A percentile compares a stretch with the other conserved stretches of the same genome.
These are phyloP conservation scores for Hypoxylon trugodes DNA, from an alignment of 495 filamentous ascomycete genomes.

Conservation along the genomic window DNA sequence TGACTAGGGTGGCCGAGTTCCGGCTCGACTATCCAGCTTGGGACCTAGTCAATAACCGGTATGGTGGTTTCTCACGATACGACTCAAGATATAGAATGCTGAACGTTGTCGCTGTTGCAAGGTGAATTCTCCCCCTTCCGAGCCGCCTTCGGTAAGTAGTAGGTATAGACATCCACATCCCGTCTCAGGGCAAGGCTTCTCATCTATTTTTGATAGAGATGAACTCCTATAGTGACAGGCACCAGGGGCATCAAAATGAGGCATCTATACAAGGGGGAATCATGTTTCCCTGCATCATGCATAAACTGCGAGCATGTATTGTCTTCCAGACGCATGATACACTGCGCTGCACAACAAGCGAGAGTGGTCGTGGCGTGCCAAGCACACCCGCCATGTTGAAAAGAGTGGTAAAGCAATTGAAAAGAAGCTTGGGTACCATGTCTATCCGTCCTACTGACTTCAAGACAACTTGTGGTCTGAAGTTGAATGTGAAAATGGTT, in stretches of 20 bases:
- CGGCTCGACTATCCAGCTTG: conserved; percentile 35
- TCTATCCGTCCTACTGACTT: conserved; percentile 1
- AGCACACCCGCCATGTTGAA: conserved; percentile 21
- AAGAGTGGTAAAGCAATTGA: conserved; percentile 25
- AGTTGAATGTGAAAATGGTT: not conserved
- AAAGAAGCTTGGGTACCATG: conserved; percentile 22
- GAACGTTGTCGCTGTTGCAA: not conserved
- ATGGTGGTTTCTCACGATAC: conserved; percentile 9
- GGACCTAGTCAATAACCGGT: conserved; percentile 12
- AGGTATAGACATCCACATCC: too few species aligned
- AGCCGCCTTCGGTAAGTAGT: too few species aligned
- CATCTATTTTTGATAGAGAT: conserved; percentile 12
- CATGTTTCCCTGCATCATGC: conserved; percentile 7
- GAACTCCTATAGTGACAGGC: not conserved
- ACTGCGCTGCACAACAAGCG: conserved; percentile 21
- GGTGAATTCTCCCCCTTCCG: conserved; percentile 4
- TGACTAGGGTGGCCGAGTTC: conserved; percentile 26
- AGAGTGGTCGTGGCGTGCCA: conserved; percentile 28
- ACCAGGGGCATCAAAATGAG: not conserved
- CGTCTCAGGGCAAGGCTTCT: too few species aligned
- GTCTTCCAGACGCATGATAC: conserved; percentile 12
- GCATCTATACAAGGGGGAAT: not conserved
- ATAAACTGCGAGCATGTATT: conserved; percentile 10
- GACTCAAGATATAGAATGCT: not conserved
- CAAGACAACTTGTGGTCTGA: not conserved